phyloP scores from a whole-genome alignment of 768 basidiomycete genomes.

The Inosperma sp. region DNA sequence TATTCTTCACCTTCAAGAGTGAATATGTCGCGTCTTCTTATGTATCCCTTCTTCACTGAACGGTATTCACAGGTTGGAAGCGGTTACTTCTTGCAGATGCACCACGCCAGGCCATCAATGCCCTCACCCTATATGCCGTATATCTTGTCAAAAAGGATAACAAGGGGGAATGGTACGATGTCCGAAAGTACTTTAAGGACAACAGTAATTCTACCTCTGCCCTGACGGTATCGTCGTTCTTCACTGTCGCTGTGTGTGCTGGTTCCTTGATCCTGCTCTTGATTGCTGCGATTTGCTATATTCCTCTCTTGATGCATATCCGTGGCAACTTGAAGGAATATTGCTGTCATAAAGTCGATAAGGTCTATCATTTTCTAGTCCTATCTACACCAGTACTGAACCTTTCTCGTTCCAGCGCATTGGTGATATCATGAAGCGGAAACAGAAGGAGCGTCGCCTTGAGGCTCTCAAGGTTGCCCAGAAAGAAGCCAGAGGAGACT shows the following conservation, averaged over 20 bases:
- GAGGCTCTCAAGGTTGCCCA: slow-evolving; percentile 78
- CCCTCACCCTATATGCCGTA: slow-evolving; percentile 92
- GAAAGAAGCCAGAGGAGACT: slow-evolving; percentile 91
- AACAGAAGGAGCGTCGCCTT: slow-evolving; percentile 78
- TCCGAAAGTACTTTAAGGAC: slow-evolving; percentile 74
- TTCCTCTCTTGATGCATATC: slow-evolving; percentile 94
- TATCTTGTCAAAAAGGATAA: slow-evolving; percentile 44
- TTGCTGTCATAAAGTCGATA: slow-evolving; percentile 71
- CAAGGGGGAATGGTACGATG: slow-evolving; percentile 55
- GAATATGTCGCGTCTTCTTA: slow-evolving; percentile 22
- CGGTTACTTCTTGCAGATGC: slow-evolving; percentile 76
- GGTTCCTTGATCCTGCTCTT: slow-evolving; percentile 80
- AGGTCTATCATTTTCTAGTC: slow-evolving; percentile 44
- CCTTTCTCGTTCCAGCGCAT: slow-evolving; percentile 59
- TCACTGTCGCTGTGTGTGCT: slow-evolving; percentile 84
- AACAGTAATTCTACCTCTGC: slow-evolving; percentile 76
- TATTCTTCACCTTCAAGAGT: slow-evolving; percentile 99
- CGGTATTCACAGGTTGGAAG: slow-evolving; percentile 36
- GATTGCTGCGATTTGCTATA: slow-evolving; percentile 80
- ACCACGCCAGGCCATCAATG: slow-evolving; percentile 96
- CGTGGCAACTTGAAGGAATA: slow-evolving; percentile 91
- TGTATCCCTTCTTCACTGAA: neutral
- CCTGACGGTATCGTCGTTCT: slow-evolving; percentile 83
- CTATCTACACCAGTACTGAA: slow-evolving; percentile 4
- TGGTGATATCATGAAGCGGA: slow-evolving; percentile 86